A percentile compares a stretch with the other conserved stretches of the same genome.
Evolutionary conservation across 1,284 basidiomycete genomes (phyloP).

Genomic region (Ceratobasidium sp.): DNA sequence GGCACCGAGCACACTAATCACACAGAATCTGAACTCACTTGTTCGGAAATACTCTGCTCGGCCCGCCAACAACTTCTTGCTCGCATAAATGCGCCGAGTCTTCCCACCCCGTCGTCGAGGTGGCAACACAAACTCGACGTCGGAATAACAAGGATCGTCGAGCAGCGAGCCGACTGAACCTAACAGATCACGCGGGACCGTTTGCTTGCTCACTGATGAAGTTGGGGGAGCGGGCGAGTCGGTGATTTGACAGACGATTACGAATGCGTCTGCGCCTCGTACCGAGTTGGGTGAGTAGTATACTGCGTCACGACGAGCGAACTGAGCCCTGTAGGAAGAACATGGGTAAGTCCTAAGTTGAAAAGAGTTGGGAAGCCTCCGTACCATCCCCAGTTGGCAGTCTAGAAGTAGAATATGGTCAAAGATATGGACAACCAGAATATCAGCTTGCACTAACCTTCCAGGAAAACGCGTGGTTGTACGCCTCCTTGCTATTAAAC

Average conservation of each 20-base stretch:
- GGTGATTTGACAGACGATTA: conserved; percentile 81
- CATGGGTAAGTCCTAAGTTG: neutral
- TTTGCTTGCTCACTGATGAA: conserved; percentile 57
- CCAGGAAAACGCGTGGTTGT: conserved; percentile 82
- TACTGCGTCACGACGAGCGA: conserved; percentile 75
- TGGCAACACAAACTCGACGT: conserved; percentile 79
- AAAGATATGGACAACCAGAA: conserved; percentile 33
- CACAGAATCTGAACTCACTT: conserved; percentile 53
- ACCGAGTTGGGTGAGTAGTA: conserved; percentile 68
- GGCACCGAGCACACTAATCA: too few species aligned
- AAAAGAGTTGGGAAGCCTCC: conserved; percentile 41
- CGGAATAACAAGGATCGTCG: conserved; percentile 82
- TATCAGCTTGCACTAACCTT: conserved; percentile 57
- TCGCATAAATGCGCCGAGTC: conserved; percentile 66
- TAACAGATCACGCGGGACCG: conserved; percentile 68
- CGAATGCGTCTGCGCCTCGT: conserved; percentile 67
- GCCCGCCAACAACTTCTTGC: conserved; percentile 65
- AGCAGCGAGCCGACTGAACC: conserved; percentile 75
- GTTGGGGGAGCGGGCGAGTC: conserved; percentile 66
- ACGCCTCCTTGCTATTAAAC: conserved; percentile 77
- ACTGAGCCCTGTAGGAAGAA: conserved; percentile 66
- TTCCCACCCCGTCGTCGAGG: conserved; percentile 53
- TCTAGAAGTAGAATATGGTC: conserved; percentile 51
- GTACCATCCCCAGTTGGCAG: conserved; percentile 86
- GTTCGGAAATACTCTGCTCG: conserved; percentile 78